phyloP scores from a whole-genome alignment of 441 rosid species.

The Adansonia grandidieri region DNA sequence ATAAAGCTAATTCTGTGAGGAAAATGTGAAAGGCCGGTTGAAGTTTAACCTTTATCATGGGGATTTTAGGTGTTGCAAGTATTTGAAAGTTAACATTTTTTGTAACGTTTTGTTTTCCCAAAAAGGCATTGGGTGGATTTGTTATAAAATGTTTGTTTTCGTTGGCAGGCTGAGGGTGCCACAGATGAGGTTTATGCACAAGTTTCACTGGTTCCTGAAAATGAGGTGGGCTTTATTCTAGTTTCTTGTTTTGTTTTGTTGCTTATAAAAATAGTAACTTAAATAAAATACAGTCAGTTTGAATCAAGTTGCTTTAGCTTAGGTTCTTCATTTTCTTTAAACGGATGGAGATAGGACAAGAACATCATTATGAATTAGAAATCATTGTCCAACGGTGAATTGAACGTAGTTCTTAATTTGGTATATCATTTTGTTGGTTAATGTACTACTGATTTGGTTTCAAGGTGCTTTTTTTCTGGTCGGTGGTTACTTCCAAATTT shows the following conservation, averaged over 20 bases:
- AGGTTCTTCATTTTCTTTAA: not conserved
- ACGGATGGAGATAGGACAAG: not conserved
- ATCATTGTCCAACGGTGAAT: not conserved
- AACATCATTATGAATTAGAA: not conserved
- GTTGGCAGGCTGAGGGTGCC: slow-evolving; percentile 76
- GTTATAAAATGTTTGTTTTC: slow-evolving; percentile 26
- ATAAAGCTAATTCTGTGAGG: not conserved
- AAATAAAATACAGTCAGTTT: not conserved
- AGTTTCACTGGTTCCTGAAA: slow-evolving; percentile 79
- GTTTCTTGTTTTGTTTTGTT: slow-evolving; percentile 26
- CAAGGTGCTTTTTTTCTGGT: not conserved
- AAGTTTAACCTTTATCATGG: not conserved
- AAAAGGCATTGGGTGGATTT: slow-evolving; percentile 12
- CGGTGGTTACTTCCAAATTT: not conserved
- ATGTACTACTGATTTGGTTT: not conserved
- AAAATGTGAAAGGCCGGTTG: slow-evolving; percentile 13
- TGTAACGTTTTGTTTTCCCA: not conserved
- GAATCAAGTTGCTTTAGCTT: not conserved
- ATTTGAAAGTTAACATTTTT: not conserved
- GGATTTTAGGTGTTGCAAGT: not conserved
- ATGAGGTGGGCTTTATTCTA: slow-evolving; percentile 56
- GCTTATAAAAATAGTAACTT: not conserved
- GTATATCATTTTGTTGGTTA: slow-evolving; percentile 7
- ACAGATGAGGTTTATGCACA: slow-evolving; percentile 94
- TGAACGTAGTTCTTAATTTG: not conserved